These are phyloP conservation scores for Barnettozyma sucrosica DNA, from an alignment of 805 yeast genomes.

Conservation along the genomic window DNA sequence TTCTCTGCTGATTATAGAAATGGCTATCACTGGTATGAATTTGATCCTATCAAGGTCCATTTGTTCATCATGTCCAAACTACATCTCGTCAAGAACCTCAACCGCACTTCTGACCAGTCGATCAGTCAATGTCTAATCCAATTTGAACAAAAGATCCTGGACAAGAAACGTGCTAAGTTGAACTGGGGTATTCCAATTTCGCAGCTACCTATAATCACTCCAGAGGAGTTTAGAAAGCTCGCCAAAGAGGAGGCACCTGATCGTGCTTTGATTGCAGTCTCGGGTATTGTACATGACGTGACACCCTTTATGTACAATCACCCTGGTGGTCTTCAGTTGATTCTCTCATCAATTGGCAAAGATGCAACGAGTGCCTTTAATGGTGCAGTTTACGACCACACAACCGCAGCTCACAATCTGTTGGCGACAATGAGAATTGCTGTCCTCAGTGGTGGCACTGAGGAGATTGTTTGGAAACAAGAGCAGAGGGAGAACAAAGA, in stretches of 20 bases:
- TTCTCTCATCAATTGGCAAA: slow-evolving; percentile 78
- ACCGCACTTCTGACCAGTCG: slow-evolving; percentile 39
- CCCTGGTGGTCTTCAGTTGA: slow-evolving; percentile 86
- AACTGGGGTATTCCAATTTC: slow-evolving; percentile 96
- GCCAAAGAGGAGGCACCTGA: slow-evolving; percentile 40
- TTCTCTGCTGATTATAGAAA: slow-evolving; percentile 87
- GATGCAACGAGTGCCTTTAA: slow-evolving; percentile 93
- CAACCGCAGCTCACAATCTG: slow-evolving; percentile 87
- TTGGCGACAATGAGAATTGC: slow-evolving; percentile 93
- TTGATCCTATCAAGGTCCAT: slow-evolving; percentile 84
- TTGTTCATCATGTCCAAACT: slow-evolving; percentile 41
- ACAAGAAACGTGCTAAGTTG: slow-evolving; percentile 66
- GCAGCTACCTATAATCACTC: slow-evolving; percentile 64
- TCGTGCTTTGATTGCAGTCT: slow-evolving; percentile 70
- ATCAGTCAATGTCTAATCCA: slow-evolving; percentile 68
- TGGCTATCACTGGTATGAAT: slow-evolving; percentile 63
- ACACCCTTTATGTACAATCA: slow-evolving; percentile 87
- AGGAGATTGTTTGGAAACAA: slow-evolving; percentile 76
- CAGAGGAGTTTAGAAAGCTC: slow-evolving; percentile 41
- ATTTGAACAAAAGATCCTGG: slow-evolving; percentile 78
- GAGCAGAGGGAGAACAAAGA: slow-evolving; percentile 62
- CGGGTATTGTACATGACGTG: slow-evolving; percentile 90
- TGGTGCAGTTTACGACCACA: slow-evolving; percentile 91
- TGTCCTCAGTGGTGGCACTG: slow-evolving; percentile 73
- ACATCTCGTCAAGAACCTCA: slow-evolving; percentile 54